Evolutionary conservation across 169 alveolate species (phyloP).

Genomic region (Neospora caninum): DNA sequence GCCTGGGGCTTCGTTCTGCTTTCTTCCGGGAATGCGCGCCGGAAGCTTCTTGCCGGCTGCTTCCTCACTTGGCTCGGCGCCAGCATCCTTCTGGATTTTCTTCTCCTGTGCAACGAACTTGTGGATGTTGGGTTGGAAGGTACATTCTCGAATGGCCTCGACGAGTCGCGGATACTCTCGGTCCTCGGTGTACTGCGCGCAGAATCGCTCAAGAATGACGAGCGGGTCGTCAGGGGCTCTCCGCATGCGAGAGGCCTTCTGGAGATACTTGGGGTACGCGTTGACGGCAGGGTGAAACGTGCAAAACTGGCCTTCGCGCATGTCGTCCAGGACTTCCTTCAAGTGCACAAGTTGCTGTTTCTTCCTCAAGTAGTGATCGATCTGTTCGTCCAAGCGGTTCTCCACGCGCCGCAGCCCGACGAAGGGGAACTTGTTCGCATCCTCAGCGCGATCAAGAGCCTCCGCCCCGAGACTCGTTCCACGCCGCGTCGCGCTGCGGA

Average conservation of each 20-base stretch:
- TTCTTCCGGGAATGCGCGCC: not conserved
- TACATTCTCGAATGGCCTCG: conserved; percentile 28
- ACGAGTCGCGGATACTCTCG: not conserved
- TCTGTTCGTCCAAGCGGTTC: conserved; percentile 50
- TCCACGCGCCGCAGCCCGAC: conserved; percentile 20
- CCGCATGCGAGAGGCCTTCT: not conserved
- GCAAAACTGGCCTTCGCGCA: conserved; percentile 34
- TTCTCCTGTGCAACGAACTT: conserved; percentile 41
- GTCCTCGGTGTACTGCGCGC: conserved; percentile 30
- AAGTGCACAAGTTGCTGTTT: conserved; percentile 48
- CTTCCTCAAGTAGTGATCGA: conserved; percentile 23
- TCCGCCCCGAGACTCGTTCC: not conserved
- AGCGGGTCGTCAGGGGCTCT: conserved; percentile 41
- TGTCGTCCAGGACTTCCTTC: not conserved
- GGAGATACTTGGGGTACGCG: conserved; percentile 21
- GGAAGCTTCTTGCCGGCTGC: no score
- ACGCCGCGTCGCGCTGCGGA: conserved; percentile 2
- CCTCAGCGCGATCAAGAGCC: not conserved
- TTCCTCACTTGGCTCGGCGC: not conserved
- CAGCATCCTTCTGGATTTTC: not conserved
- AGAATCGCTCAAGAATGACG: conserved; percentile 20
- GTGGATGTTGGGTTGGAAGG: conserved; percentile 49
- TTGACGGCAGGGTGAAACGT: conserved; percentile 57
- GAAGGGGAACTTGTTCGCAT: not conserved
- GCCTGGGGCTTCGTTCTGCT: not conserved